Base-by-base conservation (phyloP, 305 asterid genomes). In the Fraxinus latifolia region DNA sequence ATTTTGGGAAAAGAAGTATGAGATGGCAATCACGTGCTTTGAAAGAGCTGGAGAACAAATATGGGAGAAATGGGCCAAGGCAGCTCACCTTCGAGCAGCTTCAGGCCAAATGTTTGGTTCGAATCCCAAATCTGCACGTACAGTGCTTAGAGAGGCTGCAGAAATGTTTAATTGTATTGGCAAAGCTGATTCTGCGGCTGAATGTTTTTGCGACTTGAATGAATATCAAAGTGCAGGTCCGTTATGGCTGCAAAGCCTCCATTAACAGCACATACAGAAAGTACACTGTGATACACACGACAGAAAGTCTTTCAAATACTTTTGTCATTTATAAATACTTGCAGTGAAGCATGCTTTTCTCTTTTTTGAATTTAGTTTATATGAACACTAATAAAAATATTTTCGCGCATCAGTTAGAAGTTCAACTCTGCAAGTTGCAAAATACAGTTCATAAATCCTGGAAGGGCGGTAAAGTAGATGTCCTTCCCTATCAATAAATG, bases 1-100 rank as follows among this genome's bases (percentile, higher is more conserved):
- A 12, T 85, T 88, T 68, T 86, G 92, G 96, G 95, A 89, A 62
- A 88, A 88, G 50, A 87, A 92, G 73, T 93, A 87, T 81, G 93
- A 86, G 83, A 90, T 92, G 94, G 92, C 97, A 39, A 86, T 87
- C 5, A 82, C 84, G 88, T 93, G 97, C 85, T 93, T 93, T 36
- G 93, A 89, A 68, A 92, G 86, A 82, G 93, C 97, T 0, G 94
- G 95, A 25, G 97, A 90, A 4, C 83, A 75, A 36, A 81, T 33
- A 0, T 88, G 91, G 92, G 93, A 86, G 87, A 92, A 87, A 83
- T 80, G 85, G 78, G 92, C 97, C 4, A 92, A 88, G 83, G 97
- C 97, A 21, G 82, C 92, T 23, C 88, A 91, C 32, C 91, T 92
- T 60, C 87, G 92, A 87, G 92, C 86, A 60, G 74, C 87, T 79